Percentiles rank a stretch among this genome's conserved stretches.
These are phyloP conservation scores for Amylocarpus encephaloides DNA, from an alignment of 2,329 filamentous ascomycete genomes.

Conservation along the genomic window DNA sequence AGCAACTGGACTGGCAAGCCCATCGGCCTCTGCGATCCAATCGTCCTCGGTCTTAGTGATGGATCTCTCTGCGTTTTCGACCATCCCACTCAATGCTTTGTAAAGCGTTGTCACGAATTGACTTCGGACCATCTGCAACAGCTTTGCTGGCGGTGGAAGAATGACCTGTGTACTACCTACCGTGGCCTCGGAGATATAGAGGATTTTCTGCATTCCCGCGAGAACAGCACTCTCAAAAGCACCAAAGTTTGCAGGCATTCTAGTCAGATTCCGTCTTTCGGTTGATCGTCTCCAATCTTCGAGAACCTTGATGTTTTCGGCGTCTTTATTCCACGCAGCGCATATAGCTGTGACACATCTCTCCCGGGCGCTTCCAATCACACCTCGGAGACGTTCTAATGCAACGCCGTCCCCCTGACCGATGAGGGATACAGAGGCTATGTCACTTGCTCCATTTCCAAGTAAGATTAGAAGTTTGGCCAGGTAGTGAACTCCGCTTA, in stretches of 20 bases:
- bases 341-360: conserved; percentile 80
- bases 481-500: conserved; percentile 88
- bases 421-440: conserved; percentile 68
- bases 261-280: conserved; percentile 80
- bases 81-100: conserved; percentile 89
- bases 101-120: conserved; percentile 94
- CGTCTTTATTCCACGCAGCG: conserved; percentile 87
- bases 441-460: conserved; percentile 79
- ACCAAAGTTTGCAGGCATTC: conserved; percentile 81
- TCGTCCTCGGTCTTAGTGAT: conserved; percentile 47
- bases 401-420: conserved; percentile 48
- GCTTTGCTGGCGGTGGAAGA: conserved; percentile 74
- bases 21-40: conserved; percentile 30
- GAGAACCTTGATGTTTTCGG: conserved; percentile 83
- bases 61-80: conserved; percentile 85
- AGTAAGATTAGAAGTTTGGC: conserved; percentile 75
- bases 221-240: conserved; percentile 80
- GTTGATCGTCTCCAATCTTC: conserved; percentile 88
- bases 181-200: conserved; percentile 82
- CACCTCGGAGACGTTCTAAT: conserved; percentile 64
- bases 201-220: conserved; percentile 84
- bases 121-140: conserved; percentile 82
- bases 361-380: conserved; percentile 76
- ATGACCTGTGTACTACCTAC: conserved; percentile 71
- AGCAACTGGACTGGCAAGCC: conserved; percentile 28